Conservation (phyloP, 768 basidiomycete species). For the Leccinum subgranulosum region DNA sequence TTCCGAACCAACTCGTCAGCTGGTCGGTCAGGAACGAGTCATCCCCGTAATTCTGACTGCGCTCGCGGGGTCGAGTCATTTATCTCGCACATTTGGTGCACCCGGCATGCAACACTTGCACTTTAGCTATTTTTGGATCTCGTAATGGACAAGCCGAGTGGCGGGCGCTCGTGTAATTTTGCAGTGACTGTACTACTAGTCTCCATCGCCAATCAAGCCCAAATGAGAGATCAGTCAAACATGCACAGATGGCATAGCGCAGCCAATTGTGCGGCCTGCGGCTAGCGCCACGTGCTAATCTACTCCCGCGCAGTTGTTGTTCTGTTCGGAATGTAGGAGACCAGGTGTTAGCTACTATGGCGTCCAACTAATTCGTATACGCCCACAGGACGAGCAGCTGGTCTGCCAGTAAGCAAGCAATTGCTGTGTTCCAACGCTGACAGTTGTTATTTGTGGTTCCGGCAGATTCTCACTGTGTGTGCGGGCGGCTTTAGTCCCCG, state of each 20-base stretch:
- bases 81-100: slow-evolving; percentile 6
- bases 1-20: slow-evolving; percentile 14
- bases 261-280: not conserved
- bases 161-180: slow-evolving; percentile 1
- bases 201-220: slow-evolving; percentile 21
- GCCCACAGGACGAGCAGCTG: not conserved
- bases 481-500: slow-evolving; percentile 22
- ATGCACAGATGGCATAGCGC: slow-evolving; percentile 12
- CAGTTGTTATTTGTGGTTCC: slow-evolving; percentile 14
- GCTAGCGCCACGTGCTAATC: slow-evolving; percentile 20
- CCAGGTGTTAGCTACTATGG: not conserved
- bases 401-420: not conserved
- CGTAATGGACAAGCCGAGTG: slow-evolving; percentile 6
- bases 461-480: slow-evolving; percentile 21
- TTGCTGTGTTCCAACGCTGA: slow-evolving; percentile 21
- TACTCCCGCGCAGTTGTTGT: slow-evolving; percentile 8
- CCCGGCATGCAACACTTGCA: slow-evolving; percentile 5
- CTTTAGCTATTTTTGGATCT: slow-evolving; percentile 14
- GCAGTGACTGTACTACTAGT: slow-evolving; percentile 6
- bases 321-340: slow-evolving; percentile 8
- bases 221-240: slow-evolving; percentile 10
- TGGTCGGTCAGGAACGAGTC: slow-evolving; percentile 25
- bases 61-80: slow-evolving; percentile 14
- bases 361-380: not conserved
- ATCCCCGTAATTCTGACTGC: slow-evolving; percentile 5